phyloP scores from a whole-genome alignment of 2,329 filamentous ascomycete genomes.

The Fusarium foetens region DNA sequence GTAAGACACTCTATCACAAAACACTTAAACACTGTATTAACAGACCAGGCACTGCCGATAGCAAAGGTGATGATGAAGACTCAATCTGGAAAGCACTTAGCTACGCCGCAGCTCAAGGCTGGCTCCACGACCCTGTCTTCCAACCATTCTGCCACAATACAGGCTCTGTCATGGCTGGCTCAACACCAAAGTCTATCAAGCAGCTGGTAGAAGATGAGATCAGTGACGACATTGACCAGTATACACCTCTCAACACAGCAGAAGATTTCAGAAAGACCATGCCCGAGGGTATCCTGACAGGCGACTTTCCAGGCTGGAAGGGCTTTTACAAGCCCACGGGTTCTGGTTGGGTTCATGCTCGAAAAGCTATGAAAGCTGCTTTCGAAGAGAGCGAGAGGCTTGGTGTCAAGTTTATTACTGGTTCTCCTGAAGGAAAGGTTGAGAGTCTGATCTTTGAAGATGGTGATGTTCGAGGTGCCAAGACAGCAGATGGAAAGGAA shows the following conservation, averaged over 20 bases:
- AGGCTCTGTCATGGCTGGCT: constrained; percentile 20
- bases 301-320: constrained; percentile 18
- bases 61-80: constrained; percentile 1
- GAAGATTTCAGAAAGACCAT: constrained; percentile 26
- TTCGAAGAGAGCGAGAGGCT: constrained; percentile 24
- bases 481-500: constrained; percentile 8
- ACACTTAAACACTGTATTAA: background rate
- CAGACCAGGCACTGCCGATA: background rate
- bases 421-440: constrained; percentile 1
- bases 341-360: constrained; percentile 29
- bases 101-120: constrained; percentile 14
- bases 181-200: constrained; percentile 16
- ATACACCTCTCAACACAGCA: constrained; percentile 10
- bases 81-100: constrained; percentile 9
- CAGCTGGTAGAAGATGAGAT: constrained; percentile 23
- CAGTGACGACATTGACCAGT: constrained; percentile 14
- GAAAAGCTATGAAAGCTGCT: constrained; percentile 25
- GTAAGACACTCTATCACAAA: background rate
- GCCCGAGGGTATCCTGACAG: constrained; percentile 23
- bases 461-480: constrained; percentile 22
- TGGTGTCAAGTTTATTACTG: constrained; percentile 25
- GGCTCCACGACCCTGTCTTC: constrained; percentile 24
- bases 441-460: background rate
- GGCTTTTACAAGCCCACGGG: constrained; percentile 26
- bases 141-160: constrained; percentile 23